These are phyloP conservation scores for Cantharellus anzutake DNA, from an alignment of 768 basidiomycete species.

Conservation along the genomic window DNA sequence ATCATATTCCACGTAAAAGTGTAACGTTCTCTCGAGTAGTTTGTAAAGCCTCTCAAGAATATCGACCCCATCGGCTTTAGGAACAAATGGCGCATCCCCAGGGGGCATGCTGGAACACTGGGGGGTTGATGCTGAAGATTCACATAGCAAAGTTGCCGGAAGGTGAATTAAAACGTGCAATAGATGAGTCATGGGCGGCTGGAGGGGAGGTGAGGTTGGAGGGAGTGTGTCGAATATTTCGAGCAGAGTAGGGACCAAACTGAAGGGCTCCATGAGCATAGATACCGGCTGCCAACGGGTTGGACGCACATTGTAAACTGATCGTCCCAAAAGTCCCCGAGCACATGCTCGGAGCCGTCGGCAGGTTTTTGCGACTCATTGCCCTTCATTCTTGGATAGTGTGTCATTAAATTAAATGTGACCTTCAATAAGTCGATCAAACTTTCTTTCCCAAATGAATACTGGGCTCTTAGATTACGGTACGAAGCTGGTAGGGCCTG, in stretches of 20 bases:
- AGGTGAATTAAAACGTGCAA: slow-evolving; percentile 69
- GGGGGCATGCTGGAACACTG: slow-evolving; percentile 7
- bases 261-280: slow-evolving; percentile 13
- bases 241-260: slow-evolving; percentile 53
- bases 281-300: background rate
- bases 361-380: slow-evolving; percentile 2
- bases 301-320: slow-evolving; percentile 24
- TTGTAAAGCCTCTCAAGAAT: slow-evolving; percentile 41
- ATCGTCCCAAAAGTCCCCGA: slow-evolving; percentile 12
- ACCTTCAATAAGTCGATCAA: slow-evolving; percentile 73
- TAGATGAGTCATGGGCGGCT: slow-evolving; percentile 57
- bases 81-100: background rate
- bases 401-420: slow-evolving; percentile 58
- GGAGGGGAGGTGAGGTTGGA: slow-evolving; percentile 40
- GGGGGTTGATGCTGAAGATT: slow-evolving; percentile 21
- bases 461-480: slow-evolving; percentile 16
- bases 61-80: slow-evolving; percentile 3
- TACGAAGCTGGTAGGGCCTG: too few species aligned
- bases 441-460: slow-evolving; percentile 46
- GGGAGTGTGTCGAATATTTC: slow-evolving; percentile 51
- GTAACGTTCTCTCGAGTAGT: slow-evolving; percentile 39
- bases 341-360: slow-evolving; percentile 3
- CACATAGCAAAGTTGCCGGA: slow-evolving; percentile 50
- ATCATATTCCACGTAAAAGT: slow-evolving; percentile 50
- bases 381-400: slow-evolving; percentile 40